Conservation (phyloP, 306 rosid species). For the Begonia peltatifolia region DNA sequence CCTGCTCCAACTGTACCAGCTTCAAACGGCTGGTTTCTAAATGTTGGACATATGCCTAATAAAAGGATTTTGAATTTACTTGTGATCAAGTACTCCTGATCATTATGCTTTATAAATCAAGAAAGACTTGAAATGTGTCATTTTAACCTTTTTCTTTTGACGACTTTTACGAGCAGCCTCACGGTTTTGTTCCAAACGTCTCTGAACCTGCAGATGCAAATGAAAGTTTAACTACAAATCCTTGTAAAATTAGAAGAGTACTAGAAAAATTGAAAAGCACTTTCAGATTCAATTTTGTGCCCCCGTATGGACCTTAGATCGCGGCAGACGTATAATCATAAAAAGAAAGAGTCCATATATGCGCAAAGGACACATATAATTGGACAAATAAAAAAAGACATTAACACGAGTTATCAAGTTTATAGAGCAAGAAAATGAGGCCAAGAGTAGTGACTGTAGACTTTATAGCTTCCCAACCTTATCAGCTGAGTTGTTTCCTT, state of each 20-base stretch:
- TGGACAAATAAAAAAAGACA: background rate
- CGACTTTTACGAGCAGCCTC: constrained; percentile 86
- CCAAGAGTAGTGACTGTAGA: background rate
- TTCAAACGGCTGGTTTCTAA: constrained; percentile 75
- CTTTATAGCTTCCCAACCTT: constrained; percentile 43
- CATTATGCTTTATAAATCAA: background rate
- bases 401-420: background rate
- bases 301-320: too few species aligned
- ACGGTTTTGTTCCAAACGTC: constrained; percentile 81
- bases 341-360: too few species aligned
- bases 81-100: background rate
- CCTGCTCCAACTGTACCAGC: constrained; percentile 63
- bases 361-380: too few species aligned
- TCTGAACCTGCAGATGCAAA: constrained; percentile 24
- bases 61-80: background rate
- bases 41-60: constrained; percentile 84
- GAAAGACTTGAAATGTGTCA: background rate
- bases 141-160: constrained; percentile 55
- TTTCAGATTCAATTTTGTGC: background rate
- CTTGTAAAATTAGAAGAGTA: background rate
- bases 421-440: background rate
- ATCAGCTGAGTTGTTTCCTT: constrained; percentile 27
- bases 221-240: constrained; percentile 4
- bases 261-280: background rate
- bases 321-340: too few species aligned